Base-by-base conservation (phyloP, 495 filamentous ascomycete genomes). In the Schizothecium vesticola region DNA sequence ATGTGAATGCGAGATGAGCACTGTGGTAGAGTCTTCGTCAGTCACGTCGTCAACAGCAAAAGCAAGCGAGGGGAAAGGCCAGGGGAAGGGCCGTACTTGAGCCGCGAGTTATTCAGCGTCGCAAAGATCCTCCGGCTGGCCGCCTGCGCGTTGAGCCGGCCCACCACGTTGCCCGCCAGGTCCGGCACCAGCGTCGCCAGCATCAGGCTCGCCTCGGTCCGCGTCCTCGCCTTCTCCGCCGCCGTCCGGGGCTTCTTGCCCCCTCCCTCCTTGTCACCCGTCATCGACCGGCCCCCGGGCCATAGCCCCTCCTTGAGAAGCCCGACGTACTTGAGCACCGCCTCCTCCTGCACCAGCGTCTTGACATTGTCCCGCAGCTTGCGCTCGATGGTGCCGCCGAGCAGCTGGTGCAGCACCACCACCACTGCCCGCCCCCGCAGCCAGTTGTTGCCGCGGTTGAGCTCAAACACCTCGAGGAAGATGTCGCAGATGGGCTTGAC, bases 401-500 rank as follows among this genome's bases (percentile, higher is more conserved):
- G 78, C 67, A 89, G 78, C 73, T 89, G 73, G 85, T 98, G 77
- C 84, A 97, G 68, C 81, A 97, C 94, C 74, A 96, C 92, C 28
- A 99, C 94, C 1, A 98, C 96, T 16, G 96, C 95, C 21, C 96
- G 88, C 10, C 95, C 96, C 21, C 96, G 91, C 7, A 99, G 86
- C 90, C 90, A 93, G 76, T 96, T 98, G 77, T 94, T 97, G 21
- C 93, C 94, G 29, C 89, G 87, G 74, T 97, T 97, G 26, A 98
- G 86, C 75, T 97, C 93, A 76, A 99, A 99, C 12, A 92, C 85
- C 80, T 98, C 96, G 55, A 98, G 88, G 77, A 99, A 99, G 64
- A 98, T 86, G 77, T 99, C 95, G 78, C 93, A 97, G 70, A 99
- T 97, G 9, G 96, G 96, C 74, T 97, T 98, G 70, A 99, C 93